Evolutionary conservation across 1,139 yeast species (phyloP).

Genomic region (Schwanniomyces etchellsii): DNA sequence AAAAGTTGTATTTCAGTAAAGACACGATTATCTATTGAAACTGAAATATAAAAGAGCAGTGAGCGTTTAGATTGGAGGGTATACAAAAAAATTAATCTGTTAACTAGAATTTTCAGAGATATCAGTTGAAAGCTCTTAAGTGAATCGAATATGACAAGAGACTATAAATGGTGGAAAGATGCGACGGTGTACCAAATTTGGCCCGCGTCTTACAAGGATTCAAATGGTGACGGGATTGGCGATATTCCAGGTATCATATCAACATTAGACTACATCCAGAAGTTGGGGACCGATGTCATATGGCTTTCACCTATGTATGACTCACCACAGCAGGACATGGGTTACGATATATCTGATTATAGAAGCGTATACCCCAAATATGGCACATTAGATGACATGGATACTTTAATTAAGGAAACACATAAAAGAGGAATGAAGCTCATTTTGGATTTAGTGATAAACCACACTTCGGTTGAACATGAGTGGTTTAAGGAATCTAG

Average conservation of each 20-base stretch:
- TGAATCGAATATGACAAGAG: constrained; percentile 11
- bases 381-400: constrained; percentile 51
- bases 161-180: constrained; percentile 50
- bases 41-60: too few species aligned
- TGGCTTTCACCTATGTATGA: constrained; percentile 59
- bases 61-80: too few species aligned
- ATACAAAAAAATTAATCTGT: too few species aligned
- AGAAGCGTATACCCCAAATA: constrained; percentile 45
- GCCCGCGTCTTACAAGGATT: constrained; percentile 55
- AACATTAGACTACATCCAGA: constrained; percentile 46
- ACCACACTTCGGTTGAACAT: constrained; percentile 54
- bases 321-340: constrained; percentile 61
- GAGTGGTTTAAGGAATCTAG: constrained; percentile 54
- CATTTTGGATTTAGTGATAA: constrained; percentile 51
- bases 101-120: too few species aligned
- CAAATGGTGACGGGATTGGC: constrained; percentile 55
- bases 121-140: too few species aligned
- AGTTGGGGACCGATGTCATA: constrained; percentile 46
- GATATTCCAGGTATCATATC: constrained; percentile 50
- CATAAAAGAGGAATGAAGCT: constrained; percentile 48
- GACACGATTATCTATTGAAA: too few species aligned
- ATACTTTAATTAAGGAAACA: constrained; percentile 38
- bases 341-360: constrained; percentile 55
- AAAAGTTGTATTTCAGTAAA: too few species aligned
- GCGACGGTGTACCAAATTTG: constrained; percentile 52